A percentile compares a stretch with the other conserved stretches of the same genome.
Conservation (phyloP, 2,329 filamentous ascomycete species). For the Hymenoscyphus albidus region DNA sequence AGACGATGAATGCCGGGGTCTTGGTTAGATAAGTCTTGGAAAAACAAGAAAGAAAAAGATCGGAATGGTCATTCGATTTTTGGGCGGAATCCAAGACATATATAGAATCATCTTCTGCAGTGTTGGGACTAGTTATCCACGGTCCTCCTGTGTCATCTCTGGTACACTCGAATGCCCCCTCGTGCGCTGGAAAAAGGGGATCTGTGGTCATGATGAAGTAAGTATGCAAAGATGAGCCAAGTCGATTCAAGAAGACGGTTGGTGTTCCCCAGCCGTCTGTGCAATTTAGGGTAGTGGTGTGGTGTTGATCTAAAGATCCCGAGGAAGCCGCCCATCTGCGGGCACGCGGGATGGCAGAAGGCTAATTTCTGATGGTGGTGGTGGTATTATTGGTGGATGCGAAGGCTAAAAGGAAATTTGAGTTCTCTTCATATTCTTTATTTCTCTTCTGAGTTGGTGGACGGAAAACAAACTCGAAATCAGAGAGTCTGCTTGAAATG, state of each 20-base stretch:
- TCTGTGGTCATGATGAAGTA: neutral
- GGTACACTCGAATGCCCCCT: neutral
- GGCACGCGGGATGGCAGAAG: neutral
- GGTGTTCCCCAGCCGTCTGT: conserved; percentile 1
- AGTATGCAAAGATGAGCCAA: neutral
- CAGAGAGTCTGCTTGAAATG: neutral
- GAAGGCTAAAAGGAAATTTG: neutral
- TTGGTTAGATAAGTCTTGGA: neutral
- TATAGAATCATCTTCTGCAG: neutral
- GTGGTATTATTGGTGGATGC: neutral
- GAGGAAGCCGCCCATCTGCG: neutral
- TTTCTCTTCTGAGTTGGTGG: neutral
- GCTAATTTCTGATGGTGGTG: neutral
- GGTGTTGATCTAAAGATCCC: conserved; percentile 1
- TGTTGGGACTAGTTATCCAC: neutral
- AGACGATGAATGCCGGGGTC: neutral
- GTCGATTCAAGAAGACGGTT: neutral
- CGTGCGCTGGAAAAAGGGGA: neutral
- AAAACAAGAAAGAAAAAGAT: neutral
- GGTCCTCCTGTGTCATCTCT: neutral
- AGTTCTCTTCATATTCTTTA: neutral
- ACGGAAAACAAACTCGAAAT: neutral
- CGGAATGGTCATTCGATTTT: neutral
- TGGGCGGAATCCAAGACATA: neutral
- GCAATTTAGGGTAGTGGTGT: neutral